A percentile compares a stretch with the other conserved stretches of the same genome.
These are phyloP conservation scores for Penicillium oxalicum DNA, from an alignment of 2,329 filamentous ascomycete species.

Conservation along the genomic window DNA sequence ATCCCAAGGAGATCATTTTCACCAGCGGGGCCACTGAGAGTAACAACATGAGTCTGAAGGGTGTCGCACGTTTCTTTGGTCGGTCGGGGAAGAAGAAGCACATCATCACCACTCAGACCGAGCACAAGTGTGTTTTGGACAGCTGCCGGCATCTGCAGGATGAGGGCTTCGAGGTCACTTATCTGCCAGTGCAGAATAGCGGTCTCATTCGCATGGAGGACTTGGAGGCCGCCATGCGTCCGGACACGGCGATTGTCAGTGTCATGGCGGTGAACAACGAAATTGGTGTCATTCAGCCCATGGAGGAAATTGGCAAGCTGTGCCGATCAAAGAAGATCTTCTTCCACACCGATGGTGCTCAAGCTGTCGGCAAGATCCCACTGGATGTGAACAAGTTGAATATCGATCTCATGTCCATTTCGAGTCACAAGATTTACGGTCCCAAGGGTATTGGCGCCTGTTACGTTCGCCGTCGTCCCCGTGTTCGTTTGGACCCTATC, in stretches of 20 bases:
- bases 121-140: constrained; percentile 98
- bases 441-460: constrained; percentile 96
- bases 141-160: constrained; percentile 95
- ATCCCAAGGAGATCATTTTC: constrained; percentile 97
- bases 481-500: constrained; percentile 89
- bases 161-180: constrained; percentile 95
- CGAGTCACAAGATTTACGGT: constrained; percentile 96
- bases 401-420: constrained; percentile 97
- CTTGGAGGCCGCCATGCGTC: constrained; percentile 80
- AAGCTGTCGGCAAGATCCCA: constrained; percentile 97
- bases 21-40: constrained; percentile 97
- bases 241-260: constrained; percentile 86
- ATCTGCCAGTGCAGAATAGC: constrained; percentile 80
- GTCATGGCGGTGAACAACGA: constrained; percentile 99
- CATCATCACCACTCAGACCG: constrained; percentile 93
- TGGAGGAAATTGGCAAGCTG: constrained; percentile 87
- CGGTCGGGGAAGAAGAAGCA: constrained; percentile 94
- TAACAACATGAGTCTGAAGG: constrained; percentile 99
- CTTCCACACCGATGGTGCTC: constrained; percentile 94
- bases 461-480: constrained; percentile 84
- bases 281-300: constrained; percentile 96
- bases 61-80: constrained; percentile 91
- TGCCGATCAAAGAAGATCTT: constrained; percentile 91
- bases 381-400: constrained; percentile 97
- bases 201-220: constrained; percentile 81